Evolutionary conservation across 495 filamentous ascomycete species (phyloP).

Genomic region (Cercophora newfieldiana): DNA sequence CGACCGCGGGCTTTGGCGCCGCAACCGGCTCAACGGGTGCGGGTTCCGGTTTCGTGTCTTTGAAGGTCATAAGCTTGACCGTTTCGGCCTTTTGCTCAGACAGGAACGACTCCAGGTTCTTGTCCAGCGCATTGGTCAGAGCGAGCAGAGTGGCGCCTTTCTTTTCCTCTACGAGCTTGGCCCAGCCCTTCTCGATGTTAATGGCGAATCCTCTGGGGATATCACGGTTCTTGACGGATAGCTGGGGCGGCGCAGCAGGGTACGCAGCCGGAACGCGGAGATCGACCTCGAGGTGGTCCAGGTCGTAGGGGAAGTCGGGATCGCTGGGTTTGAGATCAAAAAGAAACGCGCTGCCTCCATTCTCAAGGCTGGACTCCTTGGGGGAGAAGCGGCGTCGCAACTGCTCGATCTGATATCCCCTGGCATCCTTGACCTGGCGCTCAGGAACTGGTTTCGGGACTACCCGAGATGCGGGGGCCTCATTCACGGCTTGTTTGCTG

Average conservation of each 20-base stretch:
- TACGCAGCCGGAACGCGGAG: constrained; percentile 68
- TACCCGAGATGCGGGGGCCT: constrained; percentile 46
- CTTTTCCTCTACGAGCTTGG: constrained; percentile 60
- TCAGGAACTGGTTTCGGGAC: constrained; percentile 66
- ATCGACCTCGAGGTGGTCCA: constrained; percentile 68
- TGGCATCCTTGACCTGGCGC: constrained; percentile 64
- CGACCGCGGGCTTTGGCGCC: constrained; percentile 36
- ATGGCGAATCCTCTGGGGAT: constrained; percentile 78
- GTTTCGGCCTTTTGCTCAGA: constrained; percentile 72
- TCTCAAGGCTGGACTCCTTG: constrained; percentile 52
- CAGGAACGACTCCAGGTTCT: constrained; percentile 69
- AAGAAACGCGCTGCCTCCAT: constrained; percentile 54
- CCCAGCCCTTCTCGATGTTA: constrained; percentile 80
- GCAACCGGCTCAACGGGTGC: constrained; percentile 37
- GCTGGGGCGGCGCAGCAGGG: constrained; percentile 55
- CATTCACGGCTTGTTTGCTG: constrained; percentile 16
- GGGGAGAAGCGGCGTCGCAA: constrained; percentile 70
- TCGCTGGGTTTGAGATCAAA: constrained; percentile 78
- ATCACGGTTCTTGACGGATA: constrained; percentile 71
- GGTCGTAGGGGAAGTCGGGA: constrained; percentile 81
- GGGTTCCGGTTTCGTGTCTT: constrained; percentile 37
- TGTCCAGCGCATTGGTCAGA: constrained; percentile 72
- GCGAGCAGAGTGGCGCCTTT: constrained; percentile 62
- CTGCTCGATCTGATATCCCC: constrained; percentile 76
- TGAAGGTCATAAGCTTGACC: constrained; percentile 74